Evolutionary conservation across 2,329 filamentous ascomycete genomes (phyloP), one percentile per base, ranked within the genome.

Genomic region (Gyromitra esculenta): DNA sequence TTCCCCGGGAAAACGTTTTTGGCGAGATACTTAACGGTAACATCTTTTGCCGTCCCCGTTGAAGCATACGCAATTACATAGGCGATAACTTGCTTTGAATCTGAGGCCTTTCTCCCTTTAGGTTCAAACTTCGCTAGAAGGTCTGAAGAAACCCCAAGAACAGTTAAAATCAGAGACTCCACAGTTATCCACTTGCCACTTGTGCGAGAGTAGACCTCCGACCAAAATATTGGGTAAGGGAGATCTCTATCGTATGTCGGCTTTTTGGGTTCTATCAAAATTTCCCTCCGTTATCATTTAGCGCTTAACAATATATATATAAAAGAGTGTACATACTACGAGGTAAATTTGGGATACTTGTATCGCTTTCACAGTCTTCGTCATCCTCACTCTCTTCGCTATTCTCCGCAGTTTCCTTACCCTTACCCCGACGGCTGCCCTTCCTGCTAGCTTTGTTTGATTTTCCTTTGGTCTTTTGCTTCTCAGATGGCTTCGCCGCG

Each of bases 41-140:
- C 92, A 82, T 99, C 96, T 82, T 98, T 98, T 11, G 93, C 94
- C 0, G 93, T 94, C 1, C 92, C 93, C 82, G 98, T 94, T 1
- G 89, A 84, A 0, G 92, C 93, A 83, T 92, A 93, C 0, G 91
- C 94, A 21, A 98, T 86, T 1, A 97, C 88, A 81, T 99, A 99
- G 59, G 92, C 92, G 81, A 97, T 93, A 11, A 97, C 89, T 83
- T 98, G 95, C 80, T 93, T 95, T 0, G 91, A 89, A 81, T 91
- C 93, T 43, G 97, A 93, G 0, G 94, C 93, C 82, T 92, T 93
- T 45, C 87, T 88, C 5, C 95, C 94, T 13, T 93, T 90, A 13
- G 94, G 92, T 81, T 97, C 94, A 67, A 98, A 90, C 0, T 73
- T 91, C 88, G 9, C 94, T 84, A 5, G 92, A 86, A 41, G 96